Evolutionary conservation across 495 filamentous ascomycete genomes (phyloP), one percentile per base, ranked within the genome.

Genomic region (Trichocladium antarcticum): DNA sequence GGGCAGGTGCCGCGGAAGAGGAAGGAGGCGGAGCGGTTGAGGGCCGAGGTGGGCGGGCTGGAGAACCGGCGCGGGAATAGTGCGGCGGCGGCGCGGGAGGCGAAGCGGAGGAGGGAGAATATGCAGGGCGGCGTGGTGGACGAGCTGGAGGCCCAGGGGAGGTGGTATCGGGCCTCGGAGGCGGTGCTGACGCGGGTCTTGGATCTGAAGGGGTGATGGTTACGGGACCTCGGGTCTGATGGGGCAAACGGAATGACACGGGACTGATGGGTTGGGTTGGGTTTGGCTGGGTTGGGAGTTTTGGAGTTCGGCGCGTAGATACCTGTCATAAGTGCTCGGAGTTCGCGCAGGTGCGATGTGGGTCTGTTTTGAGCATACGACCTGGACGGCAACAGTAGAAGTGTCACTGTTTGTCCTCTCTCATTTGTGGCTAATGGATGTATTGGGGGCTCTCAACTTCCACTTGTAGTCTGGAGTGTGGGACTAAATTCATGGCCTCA

Each of bases 151-250:
- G 82, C 87, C 64, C 77, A 78, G 64, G 89, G 85, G 14, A 69
- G 86, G 57, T 95, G 89, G 89, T 83, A 83, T 59, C 77, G 78
- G 51, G 81, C 82, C 24, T 77, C 81, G 1, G 85, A 89, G 63
- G 67, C 70, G 12, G 78, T 74, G 2, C 67, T 94, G 63, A 81
- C 76, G 56, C 75, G 75, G 40, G 70, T 93, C 60, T 68, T 92
- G 47, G 80, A 66, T 29, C 52, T 62, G 22, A 19, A 58, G 27
- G 42, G 34, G 31, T 50, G 37, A 44, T 10, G 31, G 31, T 14
- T 27, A 27, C 8, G 24, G 24, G 24, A 27, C 24, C 8, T 27
- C 8, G 24, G 24, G 8, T n/a, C n/a, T n/a, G n/a, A n/a, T n/a
- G 5, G 31, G 31, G 11, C 12, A 32, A 2, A 2, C 5, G 31